Evolutionary conservation across 108 stramenopile species (phyloP), one percentile per base, ranked within the genome.

Genomic region (Thalassiosira profunda): DNA sequence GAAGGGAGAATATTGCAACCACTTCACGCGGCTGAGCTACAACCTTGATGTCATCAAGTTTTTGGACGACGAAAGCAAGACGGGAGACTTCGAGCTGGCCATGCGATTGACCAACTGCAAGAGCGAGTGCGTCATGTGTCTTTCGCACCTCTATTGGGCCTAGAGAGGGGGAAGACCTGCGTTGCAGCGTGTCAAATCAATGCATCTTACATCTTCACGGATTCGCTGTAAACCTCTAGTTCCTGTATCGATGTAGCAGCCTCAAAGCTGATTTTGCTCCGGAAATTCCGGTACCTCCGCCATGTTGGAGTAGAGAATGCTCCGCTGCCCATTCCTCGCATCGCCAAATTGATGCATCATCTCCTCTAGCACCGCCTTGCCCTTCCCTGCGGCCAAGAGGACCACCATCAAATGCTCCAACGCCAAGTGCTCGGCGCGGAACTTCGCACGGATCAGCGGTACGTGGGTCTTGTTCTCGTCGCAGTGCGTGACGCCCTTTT

Each of bases 401-500:
- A 77, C 68, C 9, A 91, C 84, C 59, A 92, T 62, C 78, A 92
- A 86, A 68, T 93, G 95, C 49, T 96, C 95, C 29, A 93, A 58
- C 18, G 95, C 95, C 21, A 96, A 75, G 55, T 96, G 95, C 63
- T 96, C 95, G 3, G 92, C 92, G 7, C 95, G 76, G 58, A 88
- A 96, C 75, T 96, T 96, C 11, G 95, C 89, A 14, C 95, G 70
- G 20, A 96, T 92, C 37, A 93, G 67, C 8, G 95, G 95, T 0
- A 96, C 92, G 65, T 96, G 92, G 7, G 95, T 96, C 29, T 87
- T 90, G 51, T 83, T 80, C 51, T 87, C 93, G 46, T 96, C 95
- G 47, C 95, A 96, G 43, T 91, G 90, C 25, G 92, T 96, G 12
- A 93, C 65, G 0, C 95, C 92, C 45, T 73, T 76, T 9, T 67